Evolutionary conservation across 139 green algal genomes (phyloP).

Genomic region (Edaphochlamys debaryana): DNA sequence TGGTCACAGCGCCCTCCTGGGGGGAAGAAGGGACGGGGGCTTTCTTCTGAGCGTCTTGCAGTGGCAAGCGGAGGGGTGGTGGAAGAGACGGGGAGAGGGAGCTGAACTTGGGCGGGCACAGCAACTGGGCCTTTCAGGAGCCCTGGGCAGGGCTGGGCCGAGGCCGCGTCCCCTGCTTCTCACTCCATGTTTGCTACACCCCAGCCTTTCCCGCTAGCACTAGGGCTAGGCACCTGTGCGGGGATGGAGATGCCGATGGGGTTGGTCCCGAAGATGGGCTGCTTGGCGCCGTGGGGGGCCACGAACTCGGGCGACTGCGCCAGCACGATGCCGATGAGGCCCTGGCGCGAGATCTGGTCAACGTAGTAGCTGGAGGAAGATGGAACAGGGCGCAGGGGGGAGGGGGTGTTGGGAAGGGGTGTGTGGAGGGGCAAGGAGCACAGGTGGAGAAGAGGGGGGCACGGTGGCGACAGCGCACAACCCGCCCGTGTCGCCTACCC

Average conservation of each 20-base stretch:
- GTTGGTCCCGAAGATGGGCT: slow-evolving; percentile 87
- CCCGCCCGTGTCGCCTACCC: no score
- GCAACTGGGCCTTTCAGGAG: no score
- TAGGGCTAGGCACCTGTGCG: slow-evolving; percentile 18
- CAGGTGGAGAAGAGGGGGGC: neutral
- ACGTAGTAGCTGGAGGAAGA: slow-evolving; percentile 63
- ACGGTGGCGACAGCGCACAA: neutral
- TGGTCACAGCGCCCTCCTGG: slow-evolving; percentile 31
- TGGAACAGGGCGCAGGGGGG: neutral
- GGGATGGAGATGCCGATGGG: slow-evolving; percentile 79
- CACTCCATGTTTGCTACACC: no score
- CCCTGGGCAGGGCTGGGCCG: no score
- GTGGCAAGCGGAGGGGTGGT: no score
- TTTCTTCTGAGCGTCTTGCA: no score
- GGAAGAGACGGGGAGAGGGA: no score
- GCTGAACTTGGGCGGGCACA: no score
- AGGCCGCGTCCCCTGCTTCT: no score
- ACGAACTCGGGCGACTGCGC: slow-evolving; percentile 86
- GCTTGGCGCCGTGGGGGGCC: slow-evolving; percentile 72
- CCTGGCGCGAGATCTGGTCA: slow-evolving; percentile 65
- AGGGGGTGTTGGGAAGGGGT: neutral
- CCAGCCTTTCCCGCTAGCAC: no score
- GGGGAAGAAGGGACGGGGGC: neutral
- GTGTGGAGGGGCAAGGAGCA: no score
- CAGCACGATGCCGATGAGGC: slow-evolving; percentile 78